phyloP scores from a whole-genome alignment of 2,329 filamentous ascomycete genomes.

The Sarocladium brachiariae region DNA sequence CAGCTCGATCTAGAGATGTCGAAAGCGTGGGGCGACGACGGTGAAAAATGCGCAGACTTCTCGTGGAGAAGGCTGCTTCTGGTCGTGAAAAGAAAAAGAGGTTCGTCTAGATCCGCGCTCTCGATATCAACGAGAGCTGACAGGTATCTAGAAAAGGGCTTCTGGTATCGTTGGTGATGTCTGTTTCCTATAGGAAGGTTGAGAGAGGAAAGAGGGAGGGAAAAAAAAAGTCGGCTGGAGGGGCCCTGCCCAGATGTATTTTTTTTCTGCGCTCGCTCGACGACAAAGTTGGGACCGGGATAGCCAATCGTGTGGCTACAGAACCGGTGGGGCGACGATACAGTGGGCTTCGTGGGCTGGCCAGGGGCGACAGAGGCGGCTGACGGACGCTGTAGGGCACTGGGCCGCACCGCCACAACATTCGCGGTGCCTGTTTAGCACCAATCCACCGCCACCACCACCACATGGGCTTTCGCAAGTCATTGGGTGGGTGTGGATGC shows the following conservation, averaged over 20 bases:
- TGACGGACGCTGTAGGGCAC: not conserved
- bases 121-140: conserved; percentile 36
- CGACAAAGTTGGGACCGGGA: conserved; percentile 6
- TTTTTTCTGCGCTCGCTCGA: conserved; percentile 20
- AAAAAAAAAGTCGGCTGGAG: conserved; percentile 33
- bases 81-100: conserved; percentile 20
- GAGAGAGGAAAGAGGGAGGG: conserved; percentile 19
- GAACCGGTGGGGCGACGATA: conserved; percentile 8
- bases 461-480: too few species aligned
- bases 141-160: conserved; percentile 33
- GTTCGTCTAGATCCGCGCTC: conserved; percentile 42
- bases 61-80: conserved; percentile 27
- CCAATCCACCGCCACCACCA: too few species aligned
- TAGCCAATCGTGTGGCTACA: conserved; percentile 12
- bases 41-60: conserved; percentile 32
- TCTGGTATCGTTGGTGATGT: conserved; percentile 24
- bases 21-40: conserved; percentile 31
- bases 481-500: conserved; percentile 9
- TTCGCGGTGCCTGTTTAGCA: too few species aligned
- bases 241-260: conserved; percentile 30
- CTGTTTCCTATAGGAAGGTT: conserved; percentile 23
- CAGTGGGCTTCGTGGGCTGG: not conserved
- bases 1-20: conserved; percentile 62
- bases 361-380: not conserved
- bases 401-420: conserved; percentile 3